Evolutionary conservation across 805 yeast genomes (phyloP), one percentile per base, ranked within the genome.

Genomic region (Candida loeiensis): DNA sequence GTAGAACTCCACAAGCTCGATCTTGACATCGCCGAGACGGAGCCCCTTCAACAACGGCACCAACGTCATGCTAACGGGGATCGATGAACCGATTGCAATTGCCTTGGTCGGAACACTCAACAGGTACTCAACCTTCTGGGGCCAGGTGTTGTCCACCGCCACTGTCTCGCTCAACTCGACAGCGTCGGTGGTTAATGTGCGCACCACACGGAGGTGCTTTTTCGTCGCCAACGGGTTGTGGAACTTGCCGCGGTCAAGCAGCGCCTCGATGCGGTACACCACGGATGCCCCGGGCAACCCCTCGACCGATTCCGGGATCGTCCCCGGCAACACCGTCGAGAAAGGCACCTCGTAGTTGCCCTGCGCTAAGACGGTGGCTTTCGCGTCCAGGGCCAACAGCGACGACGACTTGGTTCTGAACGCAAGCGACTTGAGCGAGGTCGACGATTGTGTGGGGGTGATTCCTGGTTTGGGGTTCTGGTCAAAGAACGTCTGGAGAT

Each of bases 61-160:
- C 50, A 91, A 56, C 47, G 78, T 69, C 50, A 91, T 70, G 48
- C 79, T 76, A 5, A 91, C 73, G 2, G 87, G 85, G 4, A 84
- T 69, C 0, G 77, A 65, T 0, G 95, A 80, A 1, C 99, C 99
- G 31, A 93, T 81, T 0, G 98, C 95, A 17, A 88, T 76, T 0
- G 97, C 95, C 53, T 86, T 82, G 18, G 87, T 73, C 0, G 98
- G 97, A 4, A 86, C 80, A 39, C 86, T 83, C 44, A 93, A 79
- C 2, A 88, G 76, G 59, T 91, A 91, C 54, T 91, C 97, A 22
- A 91, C 87, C 57, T 93, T 93, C 34, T 80, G 69, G 2, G 98
- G 97, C 98, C 98, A 91, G 1, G 90, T 82, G 58, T 91, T 91
- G 55, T 89, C 96, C 22, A 91, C 95, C 0, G 95, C 86, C 51